These are phyloP conservation scores for Sphagnum tenellum DNA, from an alignment of 225 moss, liverwort and hornwort species.

Conservation along the genomic window DNA sequence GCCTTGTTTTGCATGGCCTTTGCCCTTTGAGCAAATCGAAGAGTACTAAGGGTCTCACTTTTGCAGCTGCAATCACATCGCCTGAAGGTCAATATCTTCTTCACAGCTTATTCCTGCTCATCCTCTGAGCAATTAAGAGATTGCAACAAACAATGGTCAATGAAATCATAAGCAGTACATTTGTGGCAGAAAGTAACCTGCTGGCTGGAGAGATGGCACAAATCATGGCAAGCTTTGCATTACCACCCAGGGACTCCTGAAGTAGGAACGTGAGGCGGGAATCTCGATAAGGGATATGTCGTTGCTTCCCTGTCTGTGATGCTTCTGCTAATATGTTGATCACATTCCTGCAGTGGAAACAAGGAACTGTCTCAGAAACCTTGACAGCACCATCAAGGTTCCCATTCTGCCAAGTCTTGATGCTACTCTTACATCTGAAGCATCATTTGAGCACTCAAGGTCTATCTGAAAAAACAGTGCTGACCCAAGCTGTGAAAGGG, in stretches of 20 bases:
- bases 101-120: no score
- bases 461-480: not conserved
- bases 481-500: conserved; percentile 86
- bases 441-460: no score
- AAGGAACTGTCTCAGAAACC: not conserved
- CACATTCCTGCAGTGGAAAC: conserved; percentile 42
- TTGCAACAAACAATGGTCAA: not conserved
- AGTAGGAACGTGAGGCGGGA: conserved; percentile 80
- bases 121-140: not conserved
- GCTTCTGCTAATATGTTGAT: conserved; percentile 89
- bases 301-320: conserved; percentile 62
- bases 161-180: no score
- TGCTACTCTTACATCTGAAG: no score
- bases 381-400: not conserved
- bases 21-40: conserved; percentile 81
- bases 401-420: not conserved
- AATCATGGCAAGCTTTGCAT: conserved; percentile 86
- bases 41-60: conserved; percentile 76
- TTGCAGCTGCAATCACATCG: conserved; percentile 39
- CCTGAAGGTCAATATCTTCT: not conserved
- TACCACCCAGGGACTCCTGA: conserved; percentile 86
- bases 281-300: conserved; percentile 81
- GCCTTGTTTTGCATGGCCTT: conserved; percentile 88
- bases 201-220: conserved; percentile 84
- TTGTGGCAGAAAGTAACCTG: conserved; percentile 27